Conservation (phyloP, 2,329 filamentous ascomycete species). For the Trichoderma sp. region DNA sequence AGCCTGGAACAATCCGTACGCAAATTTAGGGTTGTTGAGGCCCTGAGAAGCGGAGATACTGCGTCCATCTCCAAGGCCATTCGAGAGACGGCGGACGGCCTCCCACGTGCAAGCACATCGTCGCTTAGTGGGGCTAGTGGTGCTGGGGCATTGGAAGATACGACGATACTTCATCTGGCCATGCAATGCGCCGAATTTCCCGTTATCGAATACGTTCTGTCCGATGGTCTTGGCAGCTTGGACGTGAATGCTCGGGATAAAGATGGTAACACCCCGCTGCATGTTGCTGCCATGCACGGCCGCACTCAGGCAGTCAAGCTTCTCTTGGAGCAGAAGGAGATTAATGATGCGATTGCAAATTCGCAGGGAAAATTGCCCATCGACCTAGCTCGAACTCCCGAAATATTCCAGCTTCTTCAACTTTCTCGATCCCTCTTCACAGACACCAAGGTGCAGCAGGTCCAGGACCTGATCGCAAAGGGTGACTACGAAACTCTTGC, state of each 20-base stretch:
- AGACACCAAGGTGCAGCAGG: slow-evolving; percentile 80
- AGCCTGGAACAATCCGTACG: slow-evolving; percentile 91
- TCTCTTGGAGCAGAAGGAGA: slow-evolving; percentile 76
- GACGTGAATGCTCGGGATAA: slow-evolving; percentile 90
- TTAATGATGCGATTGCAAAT: slow-evolving; percentile 89
- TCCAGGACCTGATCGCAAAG: slow-evolving; percentile 75
- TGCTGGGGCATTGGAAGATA: slow-evolving; percentile 68
- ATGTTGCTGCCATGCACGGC: slow-evolving; percentile 83
- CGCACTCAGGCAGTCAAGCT: slow-evolving; percentile 79
- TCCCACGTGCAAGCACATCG: slow-evolving; percentile 60
- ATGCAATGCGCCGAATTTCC: slow-evolving; percentile 93
- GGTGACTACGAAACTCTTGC: slow-evolving; percentile 79
- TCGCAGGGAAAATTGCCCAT: slow-evolving; percentile 82
- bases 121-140: slow-evolving; percentile 51
- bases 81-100: slow-evolving; percentile 62
- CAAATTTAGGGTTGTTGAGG: slow-evolving; percentile 93
- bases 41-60: slow-evolving; percentile 86
- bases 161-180: slow-evolving; percentile 87
- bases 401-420: slow-evolving; percentile 95
- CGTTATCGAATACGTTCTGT: slow-evolving; percentile 93
- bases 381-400: slow-evolving; percentile 86
- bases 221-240: slow-evolving; percentile 66
- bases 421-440: slow-evolving; percentile 87
- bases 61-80: slow-evolving; percentile 87
- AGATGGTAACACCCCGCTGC: slow-evolving; percentile 92